Base-by-base conservation (phyloP, 306 rosid genomes). In the Gastrolobium villosum region DNA sequence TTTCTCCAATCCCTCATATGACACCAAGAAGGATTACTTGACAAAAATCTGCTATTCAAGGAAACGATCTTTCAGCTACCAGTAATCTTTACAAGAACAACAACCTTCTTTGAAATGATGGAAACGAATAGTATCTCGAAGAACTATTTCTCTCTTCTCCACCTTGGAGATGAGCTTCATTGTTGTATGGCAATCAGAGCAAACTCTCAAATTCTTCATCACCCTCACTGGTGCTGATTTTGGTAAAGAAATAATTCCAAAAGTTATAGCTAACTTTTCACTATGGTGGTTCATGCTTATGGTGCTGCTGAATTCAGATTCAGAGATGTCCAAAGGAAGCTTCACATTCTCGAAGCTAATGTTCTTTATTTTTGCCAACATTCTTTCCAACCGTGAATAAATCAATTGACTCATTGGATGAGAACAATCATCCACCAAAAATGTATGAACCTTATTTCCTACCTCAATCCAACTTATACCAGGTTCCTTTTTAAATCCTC, bases 141-240 rank as follows among this genome's bases (percentile, higher is more conserved):
- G 86, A 72, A 87, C 77, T 67, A 87, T 83, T 81, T 87, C 87
- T 81, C 89, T 85, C 64, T 76, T 81, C 80, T 87, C 89, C 34
- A 87, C 46, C 61, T 64, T 41, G 3, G 93, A 89, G 71, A 89
- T 81, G 67, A 79, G 79, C 72, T 89, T 89, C 84, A 89, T 89
- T 54, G 88, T 74, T 7, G 67, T 55, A 73, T 89, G 93, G 74
- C 93, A 89, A 75, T 85, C 91, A 72, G 13, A 41, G 79, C 88
- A 87, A 4, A 89, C 86, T 82, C 93, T 85, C 85, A 89, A 78
- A 75, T 89, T 89, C 84, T 89, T 89, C 91, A 89, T 87, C 81
- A 89, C 89, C 74, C 84, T 87, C 67, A 89, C 81, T 13, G 89
- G 93, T 32, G 91, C 89, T 67, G 86, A 89, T 79, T 35, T 48